Conservation (phyloP, 2,329 filamentous ascomycete genomes). For the Fusarium proliferatum region DNA sequence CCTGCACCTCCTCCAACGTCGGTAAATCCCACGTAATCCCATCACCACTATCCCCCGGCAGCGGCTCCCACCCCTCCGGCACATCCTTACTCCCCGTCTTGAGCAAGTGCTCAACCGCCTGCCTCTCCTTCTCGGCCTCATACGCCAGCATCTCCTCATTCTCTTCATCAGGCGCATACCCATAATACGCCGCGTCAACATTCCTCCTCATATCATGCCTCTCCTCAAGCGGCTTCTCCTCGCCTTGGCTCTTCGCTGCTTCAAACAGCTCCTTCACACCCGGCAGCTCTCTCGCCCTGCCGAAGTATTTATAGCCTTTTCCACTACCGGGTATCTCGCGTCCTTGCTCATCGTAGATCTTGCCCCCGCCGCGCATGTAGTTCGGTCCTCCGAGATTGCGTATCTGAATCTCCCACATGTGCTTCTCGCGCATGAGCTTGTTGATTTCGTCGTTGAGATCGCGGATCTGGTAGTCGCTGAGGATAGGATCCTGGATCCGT, state of each 20-base stretch:
- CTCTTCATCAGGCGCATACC: slow-evolving; percentile 93
- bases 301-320: slow-evolving; percentile 95
- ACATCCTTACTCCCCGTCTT: slow-evolving; percentile 65
- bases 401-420: slow-evolving; percentile 99
- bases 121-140: slow-evolving; percentile 84
- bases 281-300: slow-evolving; percentile 86
- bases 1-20: slow-evolving; percentile 90
- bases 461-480: slow-evolving; percentile 97
- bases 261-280: slow-evolving; percentile 98
- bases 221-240: slow-evolving; percentile 72
- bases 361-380: slow-evolving; percentile 83
- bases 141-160: slow-evolving; percentile 83
- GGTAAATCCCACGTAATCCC: slow-evolving; percentile 86
- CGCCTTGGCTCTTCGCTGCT: slow-evolving; percentile 70
- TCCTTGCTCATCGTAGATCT: slow-evolving; percentile 79
- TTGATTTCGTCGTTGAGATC: slow-evolving; percentile 99
- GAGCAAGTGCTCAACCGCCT: slow-evolving; percentile 78
- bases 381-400: slow-evolving; percentile 96
- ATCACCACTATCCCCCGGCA: slow-evolving; percentile 89
- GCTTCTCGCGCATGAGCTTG: slow-evolving; percentile 98
- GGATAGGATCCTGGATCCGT: slow-evolving; percentile 88
- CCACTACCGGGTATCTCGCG: slow-evolving; percentile 78
- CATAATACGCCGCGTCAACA: slow-evolving; percentile 96
- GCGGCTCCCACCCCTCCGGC: slow-evolving; percentile 80
- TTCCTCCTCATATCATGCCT: slow-evolving; percentile 76